Evolutionary conservation across 2,329 filamentous ascomycete species (phyloP), one percentile per base, ranked within the genome.

Genomic region (Colletotrichum magnum): DNA sequence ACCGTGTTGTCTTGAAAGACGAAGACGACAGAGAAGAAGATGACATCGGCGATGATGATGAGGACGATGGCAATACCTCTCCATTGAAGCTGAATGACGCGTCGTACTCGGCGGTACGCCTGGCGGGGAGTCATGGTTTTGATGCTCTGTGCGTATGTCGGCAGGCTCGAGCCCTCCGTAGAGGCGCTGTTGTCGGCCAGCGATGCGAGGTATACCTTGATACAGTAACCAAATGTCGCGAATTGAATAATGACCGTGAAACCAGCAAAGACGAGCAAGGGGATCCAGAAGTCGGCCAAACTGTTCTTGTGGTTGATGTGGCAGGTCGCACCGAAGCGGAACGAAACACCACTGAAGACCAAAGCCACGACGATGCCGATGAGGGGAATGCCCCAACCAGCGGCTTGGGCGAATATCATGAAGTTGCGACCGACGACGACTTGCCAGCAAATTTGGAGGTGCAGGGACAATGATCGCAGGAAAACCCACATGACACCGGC

Each of bases 391-490:
- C 92, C 93, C 93, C 95, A 98, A 71, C 96, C 96, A 9, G 91
- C 83, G 16, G 88, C 86, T 76, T 97, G 90, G 3, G 95, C 91
- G 72, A 89, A 88, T 85, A 94, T 94, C 90, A 98, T 98, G 81
- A 98, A 98, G 75, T 88, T 93, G 52, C 90, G 89, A 47, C 96
- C 96, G 4, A 97, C 93, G 7, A 95, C 90, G 41, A 97, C 87
- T 79, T 98, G 94, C 96, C 96, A 99, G 84, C 95, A 98, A 72
- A 99, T 98, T 80, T 98, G 96, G 28, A 99, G 89, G 80, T 99
- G 96, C 75, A 99, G 91, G 5, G 94, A 97, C 41, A 98, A 83
- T 0, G 95, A 93, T 72, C 96, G 90, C 69, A 98, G 87, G 78
- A 98, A 97, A 72, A 95, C 90, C 95, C 96, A 99, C 80, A 97